Percentiles rank a stretch among this genome's conserved stretches.
phyloP scores from a whole-genome alignment of 768 basidiomycete species.

The Austroboletus eburneus region DNA sequence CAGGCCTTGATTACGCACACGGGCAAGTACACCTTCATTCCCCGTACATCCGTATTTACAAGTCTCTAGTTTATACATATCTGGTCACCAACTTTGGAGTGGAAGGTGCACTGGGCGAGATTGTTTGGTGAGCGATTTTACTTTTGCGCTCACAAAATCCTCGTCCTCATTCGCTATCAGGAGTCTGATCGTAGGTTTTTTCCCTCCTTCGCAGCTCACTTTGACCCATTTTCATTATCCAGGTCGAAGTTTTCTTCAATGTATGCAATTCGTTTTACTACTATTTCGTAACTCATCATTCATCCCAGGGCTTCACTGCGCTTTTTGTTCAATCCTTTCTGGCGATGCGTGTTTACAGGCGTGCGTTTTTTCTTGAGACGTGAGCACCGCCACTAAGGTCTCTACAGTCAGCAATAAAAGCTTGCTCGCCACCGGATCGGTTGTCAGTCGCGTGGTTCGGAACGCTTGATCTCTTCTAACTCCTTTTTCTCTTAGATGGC shows the following conservation, averaged over 20 bases:
- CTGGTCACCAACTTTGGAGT: conserved; percentile 39
- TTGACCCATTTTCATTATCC: conserved; percentile 2
- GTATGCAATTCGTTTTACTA: conserved; percentile 16
- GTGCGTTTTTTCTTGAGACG: conserved; percentile 28
- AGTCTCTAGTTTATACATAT: conserved; percentile 44
- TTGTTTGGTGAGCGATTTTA: conserved; percentile 42
- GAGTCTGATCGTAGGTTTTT: conserved; percentile 24
- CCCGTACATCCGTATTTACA: background rate
- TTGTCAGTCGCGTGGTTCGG: conserved; percentile 15
- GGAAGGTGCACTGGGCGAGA: conserved; percentile 22
- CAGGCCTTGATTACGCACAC: conserved; percentile 56
- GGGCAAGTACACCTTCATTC: conserved; percentile 26
- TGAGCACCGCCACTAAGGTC: background rate
- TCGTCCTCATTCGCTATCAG: conserved; percentile 10
- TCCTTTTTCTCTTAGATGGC: conserved; percentile 7
- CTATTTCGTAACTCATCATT: conserved; percentile 1
- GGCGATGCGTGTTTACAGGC: conserved; percentile 47
- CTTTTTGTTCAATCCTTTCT: conserved; percentile 59
- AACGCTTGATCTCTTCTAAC: background rate
- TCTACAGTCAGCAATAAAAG: conserved; percentile 47
- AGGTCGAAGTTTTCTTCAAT: conserved; percentile 57
- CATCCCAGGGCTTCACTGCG: conserved; percentile 40
- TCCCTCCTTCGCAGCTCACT: background rate
- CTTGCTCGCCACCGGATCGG: conserved; percentile 31
- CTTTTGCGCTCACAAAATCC: background rate